Evolutionary conservation across 495 filamentous ascomycete species (phyloP), one percentile per base, ranked within the genome.

Genomic region (Saxophila tyrrhenica): DNA sequence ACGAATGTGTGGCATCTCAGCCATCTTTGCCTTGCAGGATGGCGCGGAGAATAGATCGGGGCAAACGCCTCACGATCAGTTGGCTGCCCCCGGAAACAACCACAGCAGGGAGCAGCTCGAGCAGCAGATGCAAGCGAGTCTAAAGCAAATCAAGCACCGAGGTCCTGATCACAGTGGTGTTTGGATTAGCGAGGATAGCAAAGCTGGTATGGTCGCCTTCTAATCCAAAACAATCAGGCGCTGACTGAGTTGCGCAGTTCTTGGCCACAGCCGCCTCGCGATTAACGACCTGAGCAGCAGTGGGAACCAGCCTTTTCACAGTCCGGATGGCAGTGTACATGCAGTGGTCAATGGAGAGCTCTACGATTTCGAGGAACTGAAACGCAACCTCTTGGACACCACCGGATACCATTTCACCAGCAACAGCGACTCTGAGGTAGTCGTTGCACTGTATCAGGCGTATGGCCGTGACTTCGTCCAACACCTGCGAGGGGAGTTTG

Each of bases 321-420:
- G 66, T 59, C 15, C 57, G 13, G 32, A 43, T 1, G 63, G 67
- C 41, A 54, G 60, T 32, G 66, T 78, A 24, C 73, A 78, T 62
- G 76, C 73, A 2, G 70, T 79, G 39, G 71, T 78, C 51, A 79
- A 78, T 51, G 77, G 77, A 51, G 77, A 79, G 59, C 64, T 80
- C 38, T 80, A 79, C 60, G 72, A 75, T 57, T 55, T 73, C 48
- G 70, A 76, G 17, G 50, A 59, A 11, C 62, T 75, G n/a, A 70
- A 71, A 2, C 51, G 44, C 0, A 49, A 68, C 16, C 62, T 74
- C 23, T 57, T 55, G 8, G 19, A 45, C 8, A 38, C 11, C 47
- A 25, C 45, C 16, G 51, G 50, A 20, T 76, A 73, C 60, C n/a
- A 57, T 0, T 79, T 78, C 59, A 57, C 64, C 22, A 62, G 71